These are phyloP conservation scores for Gentiana dahurica DNA, from an alignment of 257 asterid species.

Conservation along the genomic window DNA sequence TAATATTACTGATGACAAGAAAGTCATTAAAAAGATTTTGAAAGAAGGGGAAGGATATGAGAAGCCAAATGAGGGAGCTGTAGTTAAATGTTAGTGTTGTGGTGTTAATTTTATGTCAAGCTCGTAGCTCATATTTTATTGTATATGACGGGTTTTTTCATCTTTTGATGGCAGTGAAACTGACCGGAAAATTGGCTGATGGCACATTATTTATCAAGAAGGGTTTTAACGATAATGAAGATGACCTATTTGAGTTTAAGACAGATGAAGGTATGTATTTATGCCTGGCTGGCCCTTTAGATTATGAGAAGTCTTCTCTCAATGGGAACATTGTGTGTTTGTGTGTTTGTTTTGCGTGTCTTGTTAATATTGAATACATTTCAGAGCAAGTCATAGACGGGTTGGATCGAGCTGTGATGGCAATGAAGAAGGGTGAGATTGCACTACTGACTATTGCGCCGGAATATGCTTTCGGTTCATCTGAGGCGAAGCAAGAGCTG, in stretches of 20 bases:
- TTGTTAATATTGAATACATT: background rate
- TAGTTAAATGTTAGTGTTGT: constrained; percentile 24
- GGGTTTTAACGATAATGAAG: constrained; percentile 23
- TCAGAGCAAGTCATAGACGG: constrained; percentile 31
- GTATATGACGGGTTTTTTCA: background rate
- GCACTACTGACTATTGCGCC: constrained; percentile 25
- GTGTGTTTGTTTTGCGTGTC: too few relatives aligned
- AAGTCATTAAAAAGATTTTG: constrained; percentile 35
- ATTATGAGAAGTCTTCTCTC: too few relatives aligned
- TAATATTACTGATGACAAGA: constrained; percentile 33
- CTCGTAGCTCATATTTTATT: background rate
- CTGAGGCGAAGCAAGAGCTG: constrained; percentile 26
- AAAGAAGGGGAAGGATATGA: constrained; percentile 53
- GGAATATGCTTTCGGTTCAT: constrained; percentile 29
- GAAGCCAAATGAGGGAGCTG: constrained; percentile 44
- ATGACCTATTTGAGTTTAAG: constrained; percentile 38
- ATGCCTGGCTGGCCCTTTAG: background rate
- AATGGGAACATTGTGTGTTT: too few relatives aligned
- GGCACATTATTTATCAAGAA: constrained; percentile 32
- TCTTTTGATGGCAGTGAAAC: constrained; percentile 25
- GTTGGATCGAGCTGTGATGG: constrained; percentile 24
- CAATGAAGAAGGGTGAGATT: constrained; percentile 35
- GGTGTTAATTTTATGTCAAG: background rate
- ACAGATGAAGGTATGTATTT: constrained; percentile 37
- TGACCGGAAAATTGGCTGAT: constrained; percentile 42